Base-by-base conservation (phyloP, 2,329 filamentous ascomycete species). In the Periconia sp. region DNA sequence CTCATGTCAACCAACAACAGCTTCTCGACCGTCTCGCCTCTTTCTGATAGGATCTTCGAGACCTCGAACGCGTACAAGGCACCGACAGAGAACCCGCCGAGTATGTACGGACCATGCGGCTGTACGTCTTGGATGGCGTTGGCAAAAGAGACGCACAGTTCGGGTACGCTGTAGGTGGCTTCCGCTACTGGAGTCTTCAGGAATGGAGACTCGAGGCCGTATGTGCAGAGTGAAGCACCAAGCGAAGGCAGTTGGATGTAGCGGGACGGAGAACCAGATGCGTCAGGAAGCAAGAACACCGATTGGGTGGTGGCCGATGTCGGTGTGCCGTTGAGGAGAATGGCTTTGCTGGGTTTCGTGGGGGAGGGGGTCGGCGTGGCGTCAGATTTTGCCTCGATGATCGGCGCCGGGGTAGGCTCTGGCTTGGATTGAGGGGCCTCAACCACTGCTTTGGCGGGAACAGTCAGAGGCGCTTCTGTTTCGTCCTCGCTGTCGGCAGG, bases 81-180 rank as follows among this genome's bases (percentile, higher is more conserved):
- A 19, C 73, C 73, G 23, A 63, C 63, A 8, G 71, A 74, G 66
- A 69, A 74, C 27, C 73, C 73, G 30, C 65, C 71, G 8, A 76
- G 55, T 27, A 67, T 60, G 53, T 76, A 76, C 14, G 73, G 73
- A 2, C 73, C 73, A 37, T 63, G 52, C 7, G 73, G 66, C 53
- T 76, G 73, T 18, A 52, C 35, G 7, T 19, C 18, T 31, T 52
- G 49, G 14, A 52, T 41, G 15, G 49, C 33, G 10, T 37, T 33
- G 35, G 47, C 17, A 17, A 52, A 52, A 18, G 42, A 41, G 7
- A 37, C 10, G 10, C 33, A 33, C 30, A 52, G 30, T 13, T 41
- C 43, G 13, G 41, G 18, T 11, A 52, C 33, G 11, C 33, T 31
- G 13, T 41, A 41, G 10, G 19, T 23, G 35, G 42, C 46, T 9